phyloP scores from a whole-genome alignment of 2,329 filamentous ascomycete genomes.

The Magnaporthales sp. region DNA sequence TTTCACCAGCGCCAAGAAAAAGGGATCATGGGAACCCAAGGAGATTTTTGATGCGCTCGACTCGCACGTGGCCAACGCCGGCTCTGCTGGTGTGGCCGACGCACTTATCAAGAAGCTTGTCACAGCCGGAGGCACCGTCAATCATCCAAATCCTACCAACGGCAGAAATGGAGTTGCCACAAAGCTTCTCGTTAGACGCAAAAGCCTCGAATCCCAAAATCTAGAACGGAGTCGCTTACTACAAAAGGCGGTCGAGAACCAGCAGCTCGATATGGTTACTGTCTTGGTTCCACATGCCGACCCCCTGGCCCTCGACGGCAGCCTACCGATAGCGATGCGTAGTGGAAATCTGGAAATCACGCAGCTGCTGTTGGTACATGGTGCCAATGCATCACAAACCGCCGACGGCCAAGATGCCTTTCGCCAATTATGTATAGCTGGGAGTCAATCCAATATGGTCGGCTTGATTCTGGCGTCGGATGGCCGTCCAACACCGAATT shows the following conservation, averaged over 20 bases:
- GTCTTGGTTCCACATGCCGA: slow-evolving; percentile 46
- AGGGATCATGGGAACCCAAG: slow-evolving; percentile 41
- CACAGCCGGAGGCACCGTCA: slow-evolving; percentile 40
- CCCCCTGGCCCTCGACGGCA: slow-evolving; percentile 36
- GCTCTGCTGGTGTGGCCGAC: slow-evolving; percentile 47
- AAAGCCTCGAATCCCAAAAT: slow-evolving; percentile 33
- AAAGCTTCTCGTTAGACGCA: slow-evolving; percentile 37
- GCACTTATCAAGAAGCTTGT: slow-evolving; percentile 42
- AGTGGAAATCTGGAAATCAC: slow-evolving; percentile 32
- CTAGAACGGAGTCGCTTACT: slow-evolving; percentile 39
- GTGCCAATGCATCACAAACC: slow-evolving; percentile 38
- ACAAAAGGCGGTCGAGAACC: slow-evolving; percentile 44
- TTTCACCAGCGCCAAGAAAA: slow-evolving; percentile 33
- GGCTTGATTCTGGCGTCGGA: slow-evolving; percentile 40
- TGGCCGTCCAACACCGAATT: slow-evolving; percentile 31
- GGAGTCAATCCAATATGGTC: slow-evolving; percentile 35
- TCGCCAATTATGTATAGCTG: slow-evolving; percentile 37
- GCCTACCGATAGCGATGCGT: slow-evolving; percentile 39
- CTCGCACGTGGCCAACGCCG: slow-evolving; percentile 37
- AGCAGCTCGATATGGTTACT: slow-evolving; percentile 43
- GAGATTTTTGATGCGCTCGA: slow-evolving; percentile 44
- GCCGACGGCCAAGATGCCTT: slow-evolving; percentile 45
- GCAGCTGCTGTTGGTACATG: slow-evolving; percentile 40
- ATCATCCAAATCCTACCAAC: slow-evolving; percentile 13
- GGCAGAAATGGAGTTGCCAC: slow-evolving; percentile 21